phyloP scores from a whole-genome alignment of 1,139 yeast genomes.

The Taiozyma sp. region DNA sequence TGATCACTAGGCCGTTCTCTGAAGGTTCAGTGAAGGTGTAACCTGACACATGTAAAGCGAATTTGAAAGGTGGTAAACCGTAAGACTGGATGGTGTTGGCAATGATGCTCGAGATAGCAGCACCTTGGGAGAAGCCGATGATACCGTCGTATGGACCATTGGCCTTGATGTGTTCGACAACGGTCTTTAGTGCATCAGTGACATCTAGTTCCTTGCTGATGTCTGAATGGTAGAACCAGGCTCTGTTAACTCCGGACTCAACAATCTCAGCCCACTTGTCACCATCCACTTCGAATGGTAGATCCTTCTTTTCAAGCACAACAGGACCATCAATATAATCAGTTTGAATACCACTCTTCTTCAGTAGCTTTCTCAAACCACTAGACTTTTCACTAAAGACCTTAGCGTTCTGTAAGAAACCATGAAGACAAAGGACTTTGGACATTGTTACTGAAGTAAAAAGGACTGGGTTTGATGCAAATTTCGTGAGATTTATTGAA shows the following conservation, averaged over 20 bases:
- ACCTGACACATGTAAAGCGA: conserved; percentile 49
- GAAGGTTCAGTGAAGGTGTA: conserved; percentile 49
- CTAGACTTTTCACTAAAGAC: conserved; percentile 76
- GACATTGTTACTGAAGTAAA: conserved; percentile 2
- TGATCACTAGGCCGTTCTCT: conserved; percentile 27
- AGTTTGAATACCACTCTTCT: conserved; percentile 63
- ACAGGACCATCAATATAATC: conserved; percentile 79
- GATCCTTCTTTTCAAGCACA: conserved; percentile 56
- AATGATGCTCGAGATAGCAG: conserved; percentile 67
- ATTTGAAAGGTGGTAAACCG: conserved; percentile 39
- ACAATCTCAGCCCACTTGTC: conserved; percentile 40
- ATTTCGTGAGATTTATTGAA: neutral
- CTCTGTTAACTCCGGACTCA: conserved; percentile 47
- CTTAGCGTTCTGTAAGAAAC: conserved; percentile 66
- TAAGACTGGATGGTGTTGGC: conserved; percentile 41
- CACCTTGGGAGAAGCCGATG: conserved; percentile 92
- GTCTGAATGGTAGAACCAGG: conserved; percentile 53
- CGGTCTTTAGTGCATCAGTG: conserved; percentile 42
- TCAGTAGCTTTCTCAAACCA: conserved; percentile 67
- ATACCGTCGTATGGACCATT: conserved; percentile 90
- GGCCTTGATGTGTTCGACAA: conserved; percentile 49
- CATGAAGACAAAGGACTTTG: conserved; percentile 49
- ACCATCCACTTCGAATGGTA: conserved; percentile 55
- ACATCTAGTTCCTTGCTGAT: conserved; percentile 34
- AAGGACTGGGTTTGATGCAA: neutral